Evolutionary conservation across 306 rosid genomes (phyloP), one percentile per base, ranked within the genome.

Genomic region (Malus fusca): DNA sequence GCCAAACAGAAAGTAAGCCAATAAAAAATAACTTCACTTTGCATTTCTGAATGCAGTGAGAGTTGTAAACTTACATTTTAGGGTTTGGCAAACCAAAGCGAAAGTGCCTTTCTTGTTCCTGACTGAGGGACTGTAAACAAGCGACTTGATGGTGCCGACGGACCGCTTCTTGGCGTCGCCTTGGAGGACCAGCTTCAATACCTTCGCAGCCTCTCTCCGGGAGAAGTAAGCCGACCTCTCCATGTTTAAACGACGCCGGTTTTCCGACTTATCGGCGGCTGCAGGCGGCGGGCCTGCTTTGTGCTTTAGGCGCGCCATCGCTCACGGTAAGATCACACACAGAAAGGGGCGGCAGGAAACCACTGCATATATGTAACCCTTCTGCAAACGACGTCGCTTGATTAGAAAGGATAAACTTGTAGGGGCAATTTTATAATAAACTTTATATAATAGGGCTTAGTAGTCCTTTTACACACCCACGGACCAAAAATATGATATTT

Each of bases 131-230:
- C 87, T 86, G 66, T 88, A 92, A 43, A 95, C 85, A 14, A 95
- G 96, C 21, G 97, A 80, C 84, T 95, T 92, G 83, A 95, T 95
- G 74, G 99, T 90, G 69, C 91, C 97, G 25, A 85, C 87, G 44
- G 97, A 94, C 11, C 86, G 96, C 25, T 97, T 92, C 21, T 85
- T 85, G 12, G 98, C 89, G 76, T 92, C 97, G 19, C 97, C 99
- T 35, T 89, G 85, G 10, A 95, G 91, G 74, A 92, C 92, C 4
- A 66, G 76, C 80, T 76, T 87, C 80, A 95, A 59, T 0, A 95
- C 85, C 78, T 89, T 90, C 31, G 97, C 97, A 17, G 99, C 98
- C 78, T 96, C 99, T 78, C 99, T 79, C 75, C 98, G 72, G 0
- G 93, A 92, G 70, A 92, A 96, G 72, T 89, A 84, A 13, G 90